phyloP scores from a whole-genome alignment of 2,329 filamentous ascomycete genomes.

The Pseudovirgaria hyperparasitica region DNA sequence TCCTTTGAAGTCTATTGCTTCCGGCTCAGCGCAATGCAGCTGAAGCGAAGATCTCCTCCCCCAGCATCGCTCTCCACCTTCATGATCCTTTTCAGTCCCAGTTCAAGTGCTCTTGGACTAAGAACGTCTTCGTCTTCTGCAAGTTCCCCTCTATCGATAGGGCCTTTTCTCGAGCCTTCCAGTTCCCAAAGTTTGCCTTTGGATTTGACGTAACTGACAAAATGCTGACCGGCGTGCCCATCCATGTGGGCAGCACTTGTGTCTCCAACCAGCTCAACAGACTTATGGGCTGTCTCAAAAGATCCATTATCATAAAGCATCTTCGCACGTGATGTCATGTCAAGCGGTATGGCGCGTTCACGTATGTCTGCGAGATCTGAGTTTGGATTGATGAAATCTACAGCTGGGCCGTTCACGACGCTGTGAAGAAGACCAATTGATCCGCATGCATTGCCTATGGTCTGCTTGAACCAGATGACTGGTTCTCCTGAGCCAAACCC shows the following conservation, averaged over 20 bases:
- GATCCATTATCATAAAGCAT: constrained; percentile 60
- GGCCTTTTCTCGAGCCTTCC: constrained; percentile 59
- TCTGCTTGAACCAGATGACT: constrained; percentile 43
- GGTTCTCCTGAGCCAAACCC: constrained; percentile 34
- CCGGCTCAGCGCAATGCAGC: constrained; percentile 43
- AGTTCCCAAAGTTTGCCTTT: constrained; percentile 63
- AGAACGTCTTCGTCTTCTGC: constrained; percentile 30
- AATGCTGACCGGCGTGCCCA: constrained; percentile 71
- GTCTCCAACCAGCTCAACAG: constrained; percentile 62
- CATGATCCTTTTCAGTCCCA: constrained; percentile 50
- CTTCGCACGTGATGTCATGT: constrained; percentile 49
- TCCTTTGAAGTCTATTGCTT: too few species aligned
- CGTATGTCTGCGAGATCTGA: constrained; percentile 30
- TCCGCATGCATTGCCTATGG: constrained; percentile 42
- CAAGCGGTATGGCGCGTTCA: constrained; percentile 50
- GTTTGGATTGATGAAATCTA: constrained; percentile 24
- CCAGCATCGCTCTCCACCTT: constrained; percentile 36
- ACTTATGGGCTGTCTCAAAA: constrained; percentile 62
- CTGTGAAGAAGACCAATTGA: constrained; percentile 40
- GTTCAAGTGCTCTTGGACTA: constrained; percentile 55
- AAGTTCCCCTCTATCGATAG: constrained; percentile 45
- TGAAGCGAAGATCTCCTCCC: constrained; percentile 46
- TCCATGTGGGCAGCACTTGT: constrained; percentile 59
- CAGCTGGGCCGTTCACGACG: constrained; percentile 33
- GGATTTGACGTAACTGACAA: constrained; percentile 77